These are phyloP conservation scores for Trichoderma arundinaceum DNA, from an alignment of 2,329 filamentous ascomycete genomes.

Conservation along the genomic window DNA sequence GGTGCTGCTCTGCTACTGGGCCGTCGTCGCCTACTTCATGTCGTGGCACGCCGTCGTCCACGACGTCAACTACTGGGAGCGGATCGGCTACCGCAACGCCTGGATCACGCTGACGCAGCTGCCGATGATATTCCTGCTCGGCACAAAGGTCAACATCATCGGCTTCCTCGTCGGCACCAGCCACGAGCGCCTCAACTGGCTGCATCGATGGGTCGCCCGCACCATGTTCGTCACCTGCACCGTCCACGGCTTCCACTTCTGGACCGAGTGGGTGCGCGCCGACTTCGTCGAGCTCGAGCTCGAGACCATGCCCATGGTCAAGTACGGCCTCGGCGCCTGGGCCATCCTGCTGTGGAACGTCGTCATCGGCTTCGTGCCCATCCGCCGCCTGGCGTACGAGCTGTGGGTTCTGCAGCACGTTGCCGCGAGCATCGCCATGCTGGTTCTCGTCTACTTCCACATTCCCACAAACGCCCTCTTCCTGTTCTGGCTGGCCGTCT, in stretches of 20 bases:
- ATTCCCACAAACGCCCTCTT: slow-evolving; percentile 63
- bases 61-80: slow-evolving; percentile 66
- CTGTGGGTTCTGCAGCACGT: slow-evolving; percentile 73
- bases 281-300: slow-evolving; percentile 65
- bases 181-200: slow-evolving; percentile 74
- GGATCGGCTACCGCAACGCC: slow-evolving; percentile 69
- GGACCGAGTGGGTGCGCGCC: slow-evolving; percentile 65
- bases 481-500: slow-evolving; percentile 70
- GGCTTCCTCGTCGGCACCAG: slow-evolving; percentile 66
- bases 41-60: slow-evolving; percentile 53
- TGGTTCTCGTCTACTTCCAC: slow-evolving; percentile 68
- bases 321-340: slow-evolving; percentile 72
- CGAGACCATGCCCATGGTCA: slow-evolving; percentile 66
- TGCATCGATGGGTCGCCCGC: slow-evolving; percentile 74
- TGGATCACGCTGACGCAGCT: slow-evolving; percentile 70
- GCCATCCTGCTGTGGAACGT: slow-evolving; percentile 68
- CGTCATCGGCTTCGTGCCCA: slow-evolving; percentile 65
- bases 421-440: slow-evolving; percentile 63
- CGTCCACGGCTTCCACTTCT: slow-evolving; percentile 73
- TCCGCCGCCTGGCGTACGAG: slow-evolving; percentile 71
- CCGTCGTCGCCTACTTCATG: slow-evolving; percentile 64
- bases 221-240: slow-evolving; percentile 71
- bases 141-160: slow-evolving; percentile 64
- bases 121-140: slow-evolving; percentile 67
- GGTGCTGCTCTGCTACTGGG: slow-evolving; percentile 62